Conservation (phyloP, 805 yeast genomes). For the Candida glaebosa region DNA sequence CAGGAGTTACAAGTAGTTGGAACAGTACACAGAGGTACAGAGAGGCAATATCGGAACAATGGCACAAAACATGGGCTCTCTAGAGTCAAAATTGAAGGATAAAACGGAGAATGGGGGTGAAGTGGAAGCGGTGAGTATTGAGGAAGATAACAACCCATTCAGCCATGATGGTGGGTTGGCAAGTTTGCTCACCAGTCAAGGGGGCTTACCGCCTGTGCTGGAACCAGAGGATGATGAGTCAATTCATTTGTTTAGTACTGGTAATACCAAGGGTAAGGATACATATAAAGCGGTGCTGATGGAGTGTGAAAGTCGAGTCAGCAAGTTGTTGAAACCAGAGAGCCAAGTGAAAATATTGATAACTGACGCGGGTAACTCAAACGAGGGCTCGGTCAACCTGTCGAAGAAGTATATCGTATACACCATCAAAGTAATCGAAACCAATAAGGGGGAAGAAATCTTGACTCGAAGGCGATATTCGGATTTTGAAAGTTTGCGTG, state of each 20-base stretch:
- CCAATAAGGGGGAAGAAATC: slow-evolving; percentile 38
- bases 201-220: background rate
- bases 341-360: slow-evolving; percentile 41
- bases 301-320: slow-evolving; percentile 34
- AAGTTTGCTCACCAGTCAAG: slow-evolving; percentile 17
- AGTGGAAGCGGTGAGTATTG: slow-evolving; percentile 9
- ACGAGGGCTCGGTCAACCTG: slow-evolving; percentile 69
- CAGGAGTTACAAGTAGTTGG: too few relatives aligned
- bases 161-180: slow-evolving; percentile 18
- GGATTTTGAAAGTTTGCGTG: slow-evolving; percentile 84
- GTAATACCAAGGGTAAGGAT: slow-evolving; percentile 10
- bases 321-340: slow-evolving; percentile 29
- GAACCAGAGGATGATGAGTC: slow-evolving; percentile 24
- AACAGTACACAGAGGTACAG: background rate
- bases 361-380: slow-evolving; percentile 80
- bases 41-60: background rate
- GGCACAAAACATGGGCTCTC: background rate
- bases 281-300: slow-evolving; percentile 25
- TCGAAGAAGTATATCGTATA: slow-evolving; percentile 68
- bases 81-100: background rate
- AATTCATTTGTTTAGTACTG: slow-evolving; percentile 21
- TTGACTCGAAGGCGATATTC: slow-evolving; percentile 81
- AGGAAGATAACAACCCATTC: slow-evolving; percentile 38
- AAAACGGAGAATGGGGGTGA: background rate
- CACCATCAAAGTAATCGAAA: slow-evolving; percentile 58